phyloP scores from a whole-genome alignment of 495 filamentous ascomycete genomes.

The Parmelia sp. region DNA sequence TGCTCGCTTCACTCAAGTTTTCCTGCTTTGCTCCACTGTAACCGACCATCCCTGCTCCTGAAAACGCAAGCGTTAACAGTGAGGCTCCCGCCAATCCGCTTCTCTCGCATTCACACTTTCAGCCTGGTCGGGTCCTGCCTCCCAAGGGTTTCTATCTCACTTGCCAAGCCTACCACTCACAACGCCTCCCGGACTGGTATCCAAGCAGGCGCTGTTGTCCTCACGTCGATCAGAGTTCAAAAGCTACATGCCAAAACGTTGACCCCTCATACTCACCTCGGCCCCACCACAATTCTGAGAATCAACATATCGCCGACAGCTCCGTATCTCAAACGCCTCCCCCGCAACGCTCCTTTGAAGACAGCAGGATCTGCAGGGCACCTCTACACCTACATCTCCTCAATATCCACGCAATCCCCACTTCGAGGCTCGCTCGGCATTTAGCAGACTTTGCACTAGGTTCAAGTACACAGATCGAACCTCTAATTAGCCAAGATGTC shows the following conservation, averaged over 20 bases:
- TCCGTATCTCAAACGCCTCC: background rate
- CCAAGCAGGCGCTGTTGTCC: background rate
- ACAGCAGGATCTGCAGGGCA: slow-evolving; percentile 92
- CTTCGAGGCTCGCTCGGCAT: background rate
- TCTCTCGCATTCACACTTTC: background rate
- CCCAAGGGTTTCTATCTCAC: background rate
- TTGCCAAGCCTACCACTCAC: background rate
- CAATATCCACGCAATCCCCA: background rate
- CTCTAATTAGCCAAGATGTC: slow-evolving; percentile 46
- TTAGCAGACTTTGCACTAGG: background rate
- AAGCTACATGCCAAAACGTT: background rate
- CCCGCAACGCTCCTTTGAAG: slow-evolving; percentile 62
- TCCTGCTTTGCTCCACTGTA: background rate
- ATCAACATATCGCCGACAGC: background rate
- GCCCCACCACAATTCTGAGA: slow-evolving; percentile 3
- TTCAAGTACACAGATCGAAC: slow-evolving; percentile 1
- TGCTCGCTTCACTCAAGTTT: background rate
- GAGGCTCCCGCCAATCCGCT: background rate
- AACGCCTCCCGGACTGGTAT: slow-evolving; percentile 1
- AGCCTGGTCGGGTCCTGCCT: background rate
- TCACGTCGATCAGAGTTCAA: background rate
- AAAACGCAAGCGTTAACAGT: background rate
- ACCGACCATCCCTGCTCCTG: background rate
- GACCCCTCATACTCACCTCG: background rate
- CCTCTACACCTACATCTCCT: slow-evolving; percentile 38